Conservation (phyloP, 805 yeast genomes). For the Barnettozyma californica region DNA sequence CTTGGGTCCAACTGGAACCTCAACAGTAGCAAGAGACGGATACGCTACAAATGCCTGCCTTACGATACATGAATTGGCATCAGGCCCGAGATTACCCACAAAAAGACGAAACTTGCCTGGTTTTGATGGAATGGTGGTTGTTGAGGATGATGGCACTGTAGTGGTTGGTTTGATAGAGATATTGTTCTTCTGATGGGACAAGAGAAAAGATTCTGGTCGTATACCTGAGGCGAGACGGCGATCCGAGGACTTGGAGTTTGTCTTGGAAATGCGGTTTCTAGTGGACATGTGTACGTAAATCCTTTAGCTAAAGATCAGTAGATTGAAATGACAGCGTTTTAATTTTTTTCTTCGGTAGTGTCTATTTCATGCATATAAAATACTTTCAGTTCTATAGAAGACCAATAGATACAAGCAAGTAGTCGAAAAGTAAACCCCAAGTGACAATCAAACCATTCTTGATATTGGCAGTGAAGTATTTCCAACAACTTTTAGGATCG, state of each 20-base stretch:
- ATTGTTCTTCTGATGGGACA: constrained; percentile 25
- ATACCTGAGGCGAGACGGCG: constrained; percentile 47
- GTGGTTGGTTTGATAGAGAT: constrained; percentile 14
- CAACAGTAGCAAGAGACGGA: constrained; percentile 49
- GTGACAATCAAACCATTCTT: constrained; percentile 67
- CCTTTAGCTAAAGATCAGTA: too few species aligned
- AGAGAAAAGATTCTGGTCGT: constrained; percentile 39
- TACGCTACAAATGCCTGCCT: constrained; percentile 48
- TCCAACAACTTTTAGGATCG: constrained; percentile 78
- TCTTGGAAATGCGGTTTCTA: constrained; percentile 5
- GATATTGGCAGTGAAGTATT: constrained; percentile 70
- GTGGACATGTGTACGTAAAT: neutral
- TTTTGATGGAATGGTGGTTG: neutral
- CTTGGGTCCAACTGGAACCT: constrained; percentile 48
- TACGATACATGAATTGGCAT: constrained; percentile 56
- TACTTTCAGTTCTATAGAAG: constrained; percentile 28
- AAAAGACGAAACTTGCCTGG: constrained; percentile 52
- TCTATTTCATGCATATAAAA: neutral
- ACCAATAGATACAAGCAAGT: constrained; percentile 45
- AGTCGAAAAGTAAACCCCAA: constrained; percentile 63
- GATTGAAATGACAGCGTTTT: too few species aligned
- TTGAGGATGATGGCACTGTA: neutral
- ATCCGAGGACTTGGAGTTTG: constrained; percentile 40
- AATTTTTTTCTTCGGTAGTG: constrained; percentile 2
- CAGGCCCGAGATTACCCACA: constrained; percentile 69